phyloP scores from a whole-genome alignment of 768 basidiomycete species.

The Glaciozyma antarctica region DNA sequence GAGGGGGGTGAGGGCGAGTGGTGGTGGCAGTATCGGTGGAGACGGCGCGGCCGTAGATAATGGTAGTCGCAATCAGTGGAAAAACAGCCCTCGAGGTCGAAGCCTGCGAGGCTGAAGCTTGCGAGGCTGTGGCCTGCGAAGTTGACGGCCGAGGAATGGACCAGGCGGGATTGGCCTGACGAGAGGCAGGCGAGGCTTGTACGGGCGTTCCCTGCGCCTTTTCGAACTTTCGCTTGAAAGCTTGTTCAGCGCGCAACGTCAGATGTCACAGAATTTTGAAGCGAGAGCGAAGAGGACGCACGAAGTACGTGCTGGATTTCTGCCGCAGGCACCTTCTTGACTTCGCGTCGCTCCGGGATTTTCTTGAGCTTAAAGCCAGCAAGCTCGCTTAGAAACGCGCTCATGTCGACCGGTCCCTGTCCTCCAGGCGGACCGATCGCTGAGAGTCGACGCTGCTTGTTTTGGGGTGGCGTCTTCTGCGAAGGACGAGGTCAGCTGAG shows the following conservation, averaged over 20 bases:
- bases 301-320: conserved; percentile 3
- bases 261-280: not conserved
- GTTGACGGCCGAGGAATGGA: not conserved
- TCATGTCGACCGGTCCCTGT: not conserved
- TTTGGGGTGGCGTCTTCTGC: not conserved
- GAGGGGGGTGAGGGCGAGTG: not conserved
- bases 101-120: too few species aligned
- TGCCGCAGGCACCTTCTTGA: not conserved
- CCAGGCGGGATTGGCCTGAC: not conserved
- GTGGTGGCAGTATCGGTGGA: not conserved
- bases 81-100: not conserved
- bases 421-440: not conserved
- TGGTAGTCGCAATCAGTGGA: not conserved
- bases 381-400: not conserved
- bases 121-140: not conserved
- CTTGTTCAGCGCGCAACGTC: not conserved
- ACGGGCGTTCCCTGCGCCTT: not conserved
- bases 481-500: not conserved
- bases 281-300: not conserved
- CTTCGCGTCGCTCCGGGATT: too few species aligned
- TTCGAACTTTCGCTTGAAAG: conserved; percentile 2
- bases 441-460: not conserved
- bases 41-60: not conserved
- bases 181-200: not conserved
- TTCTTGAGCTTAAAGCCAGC: not conserved